Evolutionary conservation across 495 filamentous ascomycete species (phyloP).

Genomic region (Xylaria grammica): DNA sequence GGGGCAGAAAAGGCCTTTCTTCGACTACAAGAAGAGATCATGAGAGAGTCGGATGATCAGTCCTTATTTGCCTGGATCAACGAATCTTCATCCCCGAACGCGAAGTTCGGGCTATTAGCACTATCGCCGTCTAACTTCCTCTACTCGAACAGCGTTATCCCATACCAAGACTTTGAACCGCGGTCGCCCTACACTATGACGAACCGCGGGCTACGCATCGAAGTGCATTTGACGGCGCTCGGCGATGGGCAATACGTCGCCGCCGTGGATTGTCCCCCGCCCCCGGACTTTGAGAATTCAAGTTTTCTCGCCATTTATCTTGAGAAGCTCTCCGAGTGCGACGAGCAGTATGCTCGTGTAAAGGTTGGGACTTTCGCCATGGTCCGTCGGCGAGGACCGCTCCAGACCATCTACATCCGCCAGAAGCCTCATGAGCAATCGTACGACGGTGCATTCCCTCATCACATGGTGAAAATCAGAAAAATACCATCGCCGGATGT

Average conservation of each 20-base stretch:
- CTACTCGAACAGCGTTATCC: not conserved
- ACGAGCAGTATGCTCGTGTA: slow-evolving; percentile 26
- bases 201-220: slow-evolving; percentile 20
- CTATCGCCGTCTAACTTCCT: slow-evolving; percentile 23
- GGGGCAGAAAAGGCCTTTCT: slow-evolving; percentile 35
- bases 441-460: slow-evolving; percentile 18
- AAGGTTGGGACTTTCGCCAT: slow-evolving; percentile 22
- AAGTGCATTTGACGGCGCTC: slow-evolving; percentile 10
- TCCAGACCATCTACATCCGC: slow-evolving; percentile 26
- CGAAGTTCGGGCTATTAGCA: slow-evolving; percentile 29
- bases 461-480: slow-evolving; percentile 23
- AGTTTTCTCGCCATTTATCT: slow-evolving; percentile 26
- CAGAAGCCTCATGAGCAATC: slow-evolving; percentile 19
- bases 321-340: slow-evolving; percentile 19
- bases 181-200: slow-evolving; percentile 15
- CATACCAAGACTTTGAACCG: slow-evolving; percentile 20
- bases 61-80: slow-evolving; percentile 38
- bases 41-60: slow-evolving; percentile 36
- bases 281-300: slow-evolving; percentile 26
- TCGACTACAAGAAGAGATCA: slow-evolving; percentile 41
- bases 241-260: slow-evolving; percentile 2
- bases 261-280: slow-evolving; percentile 24
- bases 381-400: slow-evolving; percentile 15
- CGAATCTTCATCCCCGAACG: slow-evolving; percentile 9
- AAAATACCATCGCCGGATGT: not conserved